phyloP scores from a whole-genome alignment of 345 rosid species.

The Leavenworthia alabamica region DNA sequence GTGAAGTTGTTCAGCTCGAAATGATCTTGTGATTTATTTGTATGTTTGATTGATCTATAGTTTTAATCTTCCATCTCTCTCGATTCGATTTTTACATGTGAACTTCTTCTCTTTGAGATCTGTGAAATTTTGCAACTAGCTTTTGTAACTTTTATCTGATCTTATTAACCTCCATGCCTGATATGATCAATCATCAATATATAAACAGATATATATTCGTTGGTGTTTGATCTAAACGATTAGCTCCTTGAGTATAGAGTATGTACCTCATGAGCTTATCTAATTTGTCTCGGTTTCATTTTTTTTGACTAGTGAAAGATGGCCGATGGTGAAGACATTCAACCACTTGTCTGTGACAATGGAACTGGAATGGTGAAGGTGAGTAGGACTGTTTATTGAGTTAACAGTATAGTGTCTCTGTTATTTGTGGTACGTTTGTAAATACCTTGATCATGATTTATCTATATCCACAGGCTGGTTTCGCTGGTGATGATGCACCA shows the following conservation, averaged over 20 bases:
- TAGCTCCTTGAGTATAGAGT: too few relatives aligned
- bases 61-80: slow-evolving; percentile 16
- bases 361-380: slow-evolving; percentile 79
- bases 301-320: slow-evolving; percentile 38
- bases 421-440: not conserved
- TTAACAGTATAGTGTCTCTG: not conserved
- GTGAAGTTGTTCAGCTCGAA: not conserved
- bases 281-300: too few relatives aligned
- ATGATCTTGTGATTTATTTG: not conserved
- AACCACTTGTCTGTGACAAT: slow-evolving; percentile 65
- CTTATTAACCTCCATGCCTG: not conserved
- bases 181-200: not conserved
- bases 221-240: too few relatives aligned
- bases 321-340: slow-evolving; percentile 96
- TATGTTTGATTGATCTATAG: not conserved
- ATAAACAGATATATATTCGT: too few relatives aligned
- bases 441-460: not conserved
- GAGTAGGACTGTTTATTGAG: not conserved
- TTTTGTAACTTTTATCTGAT: too few relatives aligned
- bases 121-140: not conserved
- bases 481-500: slow-evolving; percentile 61
- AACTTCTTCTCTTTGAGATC: slow-evolving; percentile 9
- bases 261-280: too few relatives aligned
- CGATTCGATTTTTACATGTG: not conserved
- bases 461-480: slow-evolving; percentile 36